Evolutionary conservation across 73 alveolate genomes (phyloP).

Genomic region (Paraurostyla sp.): DNA sequence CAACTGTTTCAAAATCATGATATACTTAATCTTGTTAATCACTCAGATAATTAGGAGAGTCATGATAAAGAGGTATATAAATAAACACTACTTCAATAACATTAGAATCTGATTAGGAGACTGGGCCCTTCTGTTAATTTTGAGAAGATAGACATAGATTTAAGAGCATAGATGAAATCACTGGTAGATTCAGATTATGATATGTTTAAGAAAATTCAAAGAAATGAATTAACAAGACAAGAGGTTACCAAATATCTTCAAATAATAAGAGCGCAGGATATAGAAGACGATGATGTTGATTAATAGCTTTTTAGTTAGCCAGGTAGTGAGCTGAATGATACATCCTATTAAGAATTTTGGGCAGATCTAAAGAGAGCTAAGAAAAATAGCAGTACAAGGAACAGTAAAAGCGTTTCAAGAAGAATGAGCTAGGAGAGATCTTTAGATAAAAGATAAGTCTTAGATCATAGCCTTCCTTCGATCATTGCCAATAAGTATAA

Average conservation of each 20-base stretch:
- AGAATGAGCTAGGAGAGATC: background rate
- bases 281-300: background rate
- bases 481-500: no score
- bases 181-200: no score
- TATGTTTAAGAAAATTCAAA: no score
- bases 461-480: background rate
- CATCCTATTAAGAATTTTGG: slow-evolving; percentile 20
- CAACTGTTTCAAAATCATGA: background rate
- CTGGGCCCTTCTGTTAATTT: no score
- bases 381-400: slow-evolving; percentile 16
- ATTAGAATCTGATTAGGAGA: no score
- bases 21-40: slow-evolving; percentile 6
- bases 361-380: background rate
- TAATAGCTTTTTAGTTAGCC: background rate
- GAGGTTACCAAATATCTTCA: background rate
- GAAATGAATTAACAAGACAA: no score
- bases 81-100: no score
- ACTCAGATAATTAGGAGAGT: background rate
- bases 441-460: background rate
- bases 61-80: no score
- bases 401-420: background rate
- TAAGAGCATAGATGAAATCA: no score
- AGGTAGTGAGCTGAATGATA: background rate
- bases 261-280: background rate
- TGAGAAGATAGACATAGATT: no score